Evolutionary conservation across 805 yeast species (phyloP).

Genomic region (Yarrowia divulgata): DNA sequence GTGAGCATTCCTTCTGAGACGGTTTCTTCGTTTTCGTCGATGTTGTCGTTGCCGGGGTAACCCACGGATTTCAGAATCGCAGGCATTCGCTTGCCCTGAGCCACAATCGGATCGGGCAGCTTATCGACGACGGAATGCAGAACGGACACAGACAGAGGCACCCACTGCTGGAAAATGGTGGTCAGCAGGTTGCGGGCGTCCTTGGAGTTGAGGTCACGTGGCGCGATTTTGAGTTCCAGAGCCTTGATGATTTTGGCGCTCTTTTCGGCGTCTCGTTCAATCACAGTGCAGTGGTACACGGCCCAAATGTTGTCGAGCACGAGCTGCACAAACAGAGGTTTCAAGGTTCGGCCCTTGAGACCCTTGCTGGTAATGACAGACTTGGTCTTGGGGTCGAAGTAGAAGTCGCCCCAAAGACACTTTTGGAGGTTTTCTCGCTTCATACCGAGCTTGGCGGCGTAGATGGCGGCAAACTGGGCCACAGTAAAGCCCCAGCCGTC

Average conservation of each 20-base stretch:
- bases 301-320: slow-evolving; percentile 93
- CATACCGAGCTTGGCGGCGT: slow-evolving; percentile 84
- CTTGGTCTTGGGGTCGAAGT: slow-evolving; percentile 87
- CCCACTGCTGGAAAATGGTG: slow-evolving; percentile 87
- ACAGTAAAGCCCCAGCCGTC: slow-evolving; percentile 99
- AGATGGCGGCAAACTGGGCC: slow-evolving; percentile 85
- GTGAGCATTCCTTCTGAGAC: slow-evolving; percentile 63
- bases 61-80: slow-evolving; percentile 69
- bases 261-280: slow-evolving; percentile 71
- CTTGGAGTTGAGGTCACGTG: slow-evolving; percentile 80
- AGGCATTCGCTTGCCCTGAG: slow-evolving; percentile 77
- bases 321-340: slow-evolving; percentile 86
- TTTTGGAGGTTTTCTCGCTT: slow-evolving; percentile 78
- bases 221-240: slow-evolving; percentile 68
- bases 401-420: slow-evolving; percentile 96
- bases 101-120: slow-evolving; percentile 79
- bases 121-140: slow-evolving; percentile 83
- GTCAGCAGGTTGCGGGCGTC: slow-evolving; percentile 71
- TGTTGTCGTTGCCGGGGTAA: slow-evolving; percentile 55
- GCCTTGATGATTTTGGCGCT: slow-evolving; percentile 77
- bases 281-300: slow-evolving; percentile 73
- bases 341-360: slow-evolving; percentile 61
- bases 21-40: background rate
- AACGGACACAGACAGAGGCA: slow-evolving; percentile 88
- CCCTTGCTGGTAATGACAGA: slow-evolving; percentile 64